phyloP scores from a whole-genome alignment of 768 basidiomycete genomes.

The Tremella mesenterica region DNA sequence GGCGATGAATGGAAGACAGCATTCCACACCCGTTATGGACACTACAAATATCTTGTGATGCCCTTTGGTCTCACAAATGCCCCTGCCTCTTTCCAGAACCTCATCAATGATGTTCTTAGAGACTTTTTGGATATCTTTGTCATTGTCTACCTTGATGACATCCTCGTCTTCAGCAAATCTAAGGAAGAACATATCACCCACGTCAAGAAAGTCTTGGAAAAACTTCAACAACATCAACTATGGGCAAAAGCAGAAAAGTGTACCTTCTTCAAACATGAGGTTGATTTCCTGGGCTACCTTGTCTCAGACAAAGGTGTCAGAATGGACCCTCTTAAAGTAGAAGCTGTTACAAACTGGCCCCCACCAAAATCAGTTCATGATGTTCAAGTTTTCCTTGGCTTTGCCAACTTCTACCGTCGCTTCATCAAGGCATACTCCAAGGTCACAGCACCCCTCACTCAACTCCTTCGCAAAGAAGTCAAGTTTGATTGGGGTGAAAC shows the following conservation, averaged over 20 bases:
- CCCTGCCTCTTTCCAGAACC: no score
- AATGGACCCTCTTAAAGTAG: no score
- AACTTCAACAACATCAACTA: conserved; percentile 11
- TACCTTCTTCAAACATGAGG: conserved; percentile 10
- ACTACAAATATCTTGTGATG: no score
- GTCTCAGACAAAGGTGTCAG: conserved; percentile 7
- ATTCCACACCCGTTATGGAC: no score
- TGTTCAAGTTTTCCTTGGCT: conserved; percentile 17
- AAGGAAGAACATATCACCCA: conserved; percentile 14
- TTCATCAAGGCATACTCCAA: no score
- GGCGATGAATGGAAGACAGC: no score
- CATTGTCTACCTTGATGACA: conserved; percentile 28
- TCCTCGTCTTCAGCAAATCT: conserved; percentile 18
- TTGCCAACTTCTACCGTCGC: conserved; percentile 24
- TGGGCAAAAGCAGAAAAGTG: conserved; percentile 23
- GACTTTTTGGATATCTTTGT: conserved; percentile 14
- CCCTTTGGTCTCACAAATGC: no score
- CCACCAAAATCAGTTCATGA: conserved; percentile 11
- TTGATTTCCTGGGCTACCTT: conserved; percentile 28
- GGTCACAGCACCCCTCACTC: conserved; percentile 8
- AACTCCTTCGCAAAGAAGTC: conserved; percentile 4
- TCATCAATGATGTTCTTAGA: neutral
- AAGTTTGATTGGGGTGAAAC: neutral
- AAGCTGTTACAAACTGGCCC: conserved; percentile 17
- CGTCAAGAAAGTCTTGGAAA: conserved; percentile 16